Evolutionary conservation across 768 basidiomycete genomes (phyloP).

Genomic region (Pilatotrama ljubarskyi): DNA sequence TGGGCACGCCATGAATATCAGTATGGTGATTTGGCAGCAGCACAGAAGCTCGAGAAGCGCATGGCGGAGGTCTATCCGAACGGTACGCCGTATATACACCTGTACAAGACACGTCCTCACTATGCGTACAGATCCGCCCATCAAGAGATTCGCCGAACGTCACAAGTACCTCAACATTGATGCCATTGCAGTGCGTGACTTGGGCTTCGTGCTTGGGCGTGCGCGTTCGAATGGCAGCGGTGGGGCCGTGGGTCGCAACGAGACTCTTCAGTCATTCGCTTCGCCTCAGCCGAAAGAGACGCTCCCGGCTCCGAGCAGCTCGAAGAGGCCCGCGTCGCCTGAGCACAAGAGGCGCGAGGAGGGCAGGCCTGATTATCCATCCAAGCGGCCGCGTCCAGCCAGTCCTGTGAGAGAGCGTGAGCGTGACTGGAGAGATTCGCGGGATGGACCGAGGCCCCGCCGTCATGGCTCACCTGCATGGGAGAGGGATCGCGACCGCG

Average conservation of each 20-base stretch:
- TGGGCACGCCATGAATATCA: conserved; percentile 97
- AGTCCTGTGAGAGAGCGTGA: conserved; percentile 47
- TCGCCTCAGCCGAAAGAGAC: conserved; percentile 20
- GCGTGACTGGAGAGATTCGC: conserved; percentile 45
- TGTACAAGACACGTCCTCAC: neutral
- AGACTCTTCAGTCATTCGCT: conserved; percentile 36
- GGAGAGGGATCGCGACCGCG: conserved; percentile 49
- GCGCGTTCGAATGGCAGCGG: conserved; percentile 23
- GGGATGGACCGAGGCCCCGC: conserved; percentile 29
- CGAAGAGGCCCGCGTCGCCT: conserved; percentile 34
- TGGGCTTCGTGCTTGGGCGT: conserved; percentile 65
- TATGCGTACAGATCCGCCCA: conserved; percentile 70
- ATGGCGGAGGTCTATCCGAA: conserved; percentile 86
- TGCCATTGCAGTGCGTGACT: conserved; percentile 84
- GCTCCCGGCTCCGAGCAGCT: conserved; percentile 27
- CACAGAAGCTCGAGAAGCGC: conserved; percentile 86
- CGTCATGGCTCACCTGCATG: conserved; percentile 46
- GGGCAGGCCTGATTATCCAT: conserved; percentile 40
- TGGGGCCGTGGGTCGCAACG: conserved; percentile 35
- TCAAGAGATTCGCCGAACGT: conserved; percentile 88
- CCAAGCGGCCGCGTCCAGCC: conserved; percentile 47
- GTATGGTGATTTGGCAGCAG: conserved; percentile 87
- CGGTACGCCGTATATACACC: conserved; percentile 46
- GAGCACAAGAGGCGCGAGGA: conserved; percentile 47
- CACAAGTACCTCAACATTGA: conserved; percentile 83